These are phyloP conservation scores for Lenzites betulinus DNA, from an alignment of 768 basidiomycete genomes.

Conservation along the genomic window DNA sequence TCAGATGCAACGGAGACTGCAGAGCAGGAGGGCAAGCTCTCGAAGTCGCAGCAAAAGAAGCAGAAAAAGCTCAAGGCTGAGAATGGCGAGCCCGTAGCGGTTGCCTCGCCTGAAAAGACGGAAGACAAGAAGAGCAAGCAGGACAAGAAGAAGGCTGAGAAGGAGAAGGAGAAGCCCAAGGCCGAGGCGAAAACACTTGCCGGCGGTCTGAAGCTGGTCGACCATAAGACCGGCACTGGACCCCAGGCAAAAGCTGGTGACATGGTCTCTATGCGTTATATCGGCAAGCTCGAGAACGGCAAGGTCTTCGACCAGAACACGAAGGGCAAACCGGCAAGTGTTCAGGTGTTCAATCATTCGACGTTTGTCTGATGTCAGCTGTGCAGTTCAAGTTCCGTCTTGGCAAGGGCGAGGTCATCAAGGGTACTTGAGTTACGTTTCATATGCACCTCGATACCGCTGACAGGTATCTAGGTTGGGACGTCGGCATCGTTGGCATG, in stretches of 20 bases:
- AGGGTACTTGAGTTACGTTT: conserved; percentile 48
- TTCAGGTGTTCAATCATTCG: background rate
- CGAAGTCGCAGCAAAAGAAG: conserved; percentile 67
- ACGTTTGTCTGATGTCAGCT: conserved; percentile 1
- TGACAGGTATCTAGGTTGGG: conserved; percentile 65
- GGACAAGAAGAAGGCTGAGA: conserved; percentile 35
- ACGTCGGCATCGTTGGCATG: conserved; percentile 91
- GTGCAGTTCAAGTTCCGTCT: conserved; percentile 73
- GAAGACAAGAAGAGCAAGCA: conserved; percentile 33
- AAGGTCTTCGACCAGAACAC: conserved; percentile 79
- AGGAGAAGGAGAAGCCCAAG: conserved; percentile 32
- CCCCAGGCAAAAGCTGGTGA: conserved; percentile 85
- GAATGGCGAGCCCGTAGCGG: conserved; percentile 44
- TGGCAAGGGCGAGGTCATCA: conserved; percentile 90
- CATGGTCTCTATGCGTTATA: conserved; percentile 84
- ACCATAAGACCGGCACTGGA: conserved; percentile 81
- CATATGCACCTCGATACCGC: background rate
- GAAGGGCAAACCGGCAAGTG: conserved; percentile 81
- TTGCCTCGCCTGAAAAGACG: conserved; percentile 37
- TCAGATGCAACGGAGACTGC: conserved; percentile 51
- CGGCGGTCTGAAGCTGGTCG: conserved; percentile 71
- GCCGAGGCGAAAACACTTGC: conserved; percentile 27
- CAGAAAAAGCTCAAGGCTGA: conserved; percentile 73
- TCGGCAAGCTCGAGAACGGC: conserved; percentile 83
- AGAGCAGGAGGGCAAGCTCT: conserved; percentile 41